Percentiles rank a stretch among this genome's conserved stretches.
Evolutionary conservation across 306 rosid genomes (phyloP).

Genomic region (Quercus dentata): DNA sequence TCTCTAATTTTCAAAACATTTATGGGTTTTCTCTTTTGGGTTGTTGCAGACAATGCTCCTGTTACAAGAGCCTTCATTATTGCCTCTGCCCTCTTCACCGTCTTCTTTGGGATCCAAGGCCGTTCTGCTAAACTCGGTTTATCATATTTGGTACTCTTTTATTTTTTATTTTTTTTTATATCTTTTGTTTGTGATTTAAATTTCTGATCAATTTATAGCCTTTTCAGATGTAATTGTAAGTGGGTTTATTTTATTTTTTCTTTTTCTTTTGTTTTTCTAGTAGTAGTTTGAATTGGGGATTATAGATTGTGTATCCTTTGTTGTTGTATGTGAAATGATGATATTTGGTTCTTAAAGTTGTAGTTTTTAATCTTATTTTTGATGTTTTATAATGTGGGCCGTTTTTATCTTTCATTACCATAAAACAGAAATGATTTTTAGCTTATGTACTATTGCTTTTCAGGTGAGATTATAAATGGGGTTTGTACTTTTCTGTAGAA

Average conservation of each 20-base stretch:
- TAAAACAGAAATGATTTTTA: neutral
- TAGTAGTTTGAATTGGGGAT: neutral
- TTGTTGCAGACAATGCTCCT: constrained; percentile 89
- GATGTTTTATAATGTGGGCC: neutral
- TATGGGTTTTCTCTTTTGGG: neutral
- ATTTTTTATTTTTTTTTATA: neutral
- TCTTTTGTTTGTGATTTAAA: constrained; percentile 1
- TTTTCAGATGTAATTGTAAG: constrained; percentile 2
- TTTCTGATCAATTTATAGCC: neutral
- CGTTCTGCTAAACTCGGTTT: constrained; percentile 72
- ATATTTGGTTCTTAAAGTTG: neutral
- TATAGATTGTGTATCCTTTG: neutral
- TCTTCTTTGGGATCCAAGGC: constrained; percentile 91
- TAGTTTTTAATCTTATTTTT: neutral
- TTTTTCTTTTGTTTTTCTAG: neutral
- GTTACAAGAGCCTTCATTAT: constrained; percentile 69
- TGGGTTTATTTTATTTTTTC: neutral
- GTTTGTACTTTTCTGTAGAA: neutral
- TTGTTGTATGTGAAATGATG: neutral
- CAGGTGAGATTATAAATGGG: neutral
- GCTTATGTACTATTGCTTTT: neutral
- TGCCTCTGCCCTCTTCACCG: constrained; percentile 69
- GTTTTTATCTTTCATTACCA: neutral
- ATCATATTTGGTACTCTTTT: constrained; percentile 69
- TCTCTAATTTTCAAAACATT: neutral